phyloP scores from a whole-genome alignment of 345 rosid species.

The Raphanus sativus region DNA sequence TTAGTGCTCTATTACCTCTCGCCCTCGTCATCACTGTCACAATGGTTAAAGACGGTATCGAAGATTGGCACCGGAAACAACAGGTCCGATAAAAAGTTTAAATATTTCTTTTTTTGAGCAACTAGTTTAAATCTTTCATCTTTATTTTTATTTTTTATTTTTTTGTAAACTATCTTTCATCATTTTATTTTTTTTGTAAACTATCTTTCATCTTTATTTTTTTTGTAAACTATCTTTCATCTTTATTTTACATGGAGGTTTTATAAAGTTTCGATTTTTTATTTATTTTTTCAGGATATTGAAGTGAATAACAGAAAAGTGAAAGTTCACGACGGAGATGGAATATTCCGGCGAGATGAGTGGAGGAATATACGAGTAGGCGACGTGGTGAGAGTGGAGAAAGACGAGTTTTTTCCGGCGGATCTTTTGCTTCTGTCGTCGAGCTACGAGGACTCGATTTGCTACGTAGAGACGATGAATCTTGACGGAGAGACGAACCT shows the following conservation, averaged over 20 bases:
- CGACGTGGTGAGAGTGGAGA: conserved; percentile 77
- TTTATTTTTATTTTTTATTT: too few species aligned
- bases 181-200: too few species aligned
- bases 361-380: conserved; percentile 90
- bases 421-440: conserved; percentile 84
- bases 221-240: too few species aligned
- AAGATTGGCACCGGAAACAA: conserved; percentile 81
- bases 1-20: conserved; percentile 72
- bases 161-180: too few species aligned
- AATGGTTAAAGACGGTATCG: conserved; percentile 87
- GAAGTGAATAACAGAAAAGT: conserved; percentile 85
- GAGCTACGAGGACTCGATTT: conserved; percentile 74
- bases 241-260: too few species aligned
- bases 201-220: too few species aligned
- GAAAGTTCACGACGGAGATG: conserved; percentile 54
- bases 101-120: too few species aligned
- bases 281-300: conserved; percentile 50
- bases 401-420: conserved; percentile 88
- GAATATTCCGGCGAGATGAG: conserved; percentile 54
- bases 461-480: conserved; percentile 97
- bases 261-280: neutral
- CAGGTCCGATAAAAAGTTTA: too few species aligned
- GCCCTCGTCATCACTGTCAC: conserved; percentile 66
- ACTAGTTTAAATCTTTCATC: neutral
- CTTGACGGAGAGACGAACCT: conserved; percentile 98